Percentiles rank a stretch among this genome's conserved stretches.
phyloP scores from a whole-genome alignment of 176 grass and related monocot species.

The Eremochloa ophiuroides region DNA sequence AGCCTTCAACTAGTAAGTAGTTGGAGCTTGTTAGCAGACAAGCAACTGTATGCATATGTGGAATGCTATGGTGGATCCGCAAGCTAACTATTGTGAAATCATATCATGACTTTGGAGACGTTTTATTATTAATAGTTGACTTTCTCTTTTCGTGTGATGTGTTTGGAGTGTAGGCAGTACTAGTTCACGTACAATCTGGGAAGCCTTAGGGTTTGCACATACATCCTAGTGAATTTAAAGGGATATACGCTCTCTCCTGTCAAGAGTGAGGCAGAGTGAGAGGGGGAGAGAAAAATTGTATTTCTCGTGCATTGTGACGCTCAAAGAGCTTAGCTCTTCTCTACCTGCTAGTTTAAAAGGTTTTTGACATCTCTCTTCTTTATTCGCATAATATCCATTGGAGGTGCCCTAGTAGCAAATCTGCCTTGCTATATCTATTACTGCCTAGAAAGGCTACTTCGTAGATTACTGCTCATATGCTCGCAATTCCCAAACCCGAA shows the following conservation, averaged over 20 bases:
- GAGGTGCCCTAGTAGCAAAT: too few species aligned
- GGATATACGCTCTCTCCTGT: not conserved
- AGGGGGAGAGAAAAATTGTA: too few species aligned
- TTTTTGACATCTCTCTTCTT: too few species aligned
- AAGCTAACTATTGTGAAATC: not conserved
- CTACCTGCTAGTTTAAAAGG: too few species aligned
- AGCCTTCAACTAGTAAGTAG: not conserved
- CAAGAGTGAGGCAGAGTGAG: too few species aligned
- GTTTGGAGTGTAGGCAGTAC: not conserved
- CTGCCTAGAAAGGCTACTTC: too few species aligned
- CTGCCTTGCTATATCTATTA: too few species aligned
- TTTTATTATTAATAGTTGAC: not conserved
- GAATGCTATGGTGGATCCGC: not conserved
- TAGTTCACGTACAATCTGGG: not conserved
- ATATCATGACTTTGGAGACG: constrained; percentile 1
- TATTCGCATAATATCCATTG: too few species aligned
- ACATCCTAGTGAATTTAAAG: not conserved
- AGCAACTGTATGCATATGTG: not conserved
- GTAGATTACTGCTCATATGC: too few species aligned
- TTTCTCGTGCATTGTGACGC: too few species aligned
- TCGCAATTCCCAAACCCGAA: too few species aligned
- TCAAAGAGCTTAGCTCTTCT: too few species aligned
- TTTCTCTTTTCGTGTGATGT: not conserved
- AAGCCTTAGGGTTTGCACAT: not conserved
- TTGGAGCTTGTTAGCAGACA: not conserved